Evolutionary conservation across 2,329 filamentous ascomycete species (phyloP).

Genomic region (Stemphylium vesicarium): DNA sequence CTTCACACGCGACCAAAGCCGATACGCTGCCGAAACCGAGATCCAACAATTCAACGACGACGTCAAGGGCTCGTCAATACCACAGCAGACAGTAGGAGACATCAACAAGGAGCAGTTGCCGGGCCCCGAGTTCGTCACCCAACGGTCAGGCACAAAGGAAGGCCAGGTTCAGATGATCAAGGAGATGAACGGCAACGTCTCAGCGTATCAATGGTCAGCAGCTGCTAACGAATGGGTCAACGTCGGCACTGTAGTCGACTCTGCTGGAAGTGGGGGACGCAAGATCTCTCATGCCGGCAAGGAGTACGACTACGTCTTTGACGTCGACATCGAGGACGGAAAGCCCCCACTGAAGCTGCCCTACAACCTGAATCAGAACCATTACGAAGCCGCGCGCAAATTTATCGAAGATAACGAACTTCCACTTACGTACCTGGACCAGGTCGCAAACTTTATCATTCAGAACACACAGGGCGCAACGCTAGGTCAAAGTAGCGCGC

Average conservation of each 20-base stretch:
- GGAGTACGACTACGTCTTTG: conserved; percentile 95
- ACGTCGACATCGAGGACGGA: conserved; percentile 94
- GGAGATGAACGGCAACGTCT: conserved; percentile 79
- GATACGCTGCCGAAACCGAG: conserved; percentile 71
- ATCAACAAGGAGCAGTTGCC: conserved; percentile 93
- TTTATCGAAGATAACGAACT: conserved; percentile 91
- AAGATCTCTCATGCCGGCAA: conserved; percentile 74
- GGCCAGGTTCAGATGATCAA: conserved; percentile 93
- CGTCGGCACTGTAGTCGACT: conserved; percentile 93
- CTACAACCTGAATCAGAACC: conserved; percentile 90
- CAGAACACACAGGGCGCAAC: conserved; percentile 87
- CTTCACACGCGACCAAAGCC: conserved; percentile 75
- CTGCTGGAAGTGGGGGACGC: conserved; percentile 77
- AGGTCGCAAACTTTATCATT: conserved; percentile 90
- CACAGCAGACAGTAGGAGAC: conserved; percentile 75
- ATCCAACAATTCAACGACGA: conserved; percentile 80
- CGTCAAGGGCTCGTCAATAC: conserved; percentile 83
- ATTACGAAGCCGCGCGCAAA: conserved; percentile 87
- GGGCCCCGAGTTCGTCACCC: conserved; percentile 82
- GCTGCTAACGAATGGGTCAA: conserved; percentile 74
- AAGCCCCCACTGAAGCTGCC: conserved; percentile 93
- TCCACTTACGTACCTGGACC: conserved; percentile 84
- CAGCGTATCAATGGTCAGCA: conserved; percentile 86
- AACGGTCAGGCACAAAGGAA: conserved; percentile 89
- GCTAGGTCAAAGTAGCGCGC: conserved; percentile 65